These are phyloP conservation scores for Soucietia sequanensis DNA, from an alignment of 805 yeast genomes.

Conservation along the genomic window DNA sequence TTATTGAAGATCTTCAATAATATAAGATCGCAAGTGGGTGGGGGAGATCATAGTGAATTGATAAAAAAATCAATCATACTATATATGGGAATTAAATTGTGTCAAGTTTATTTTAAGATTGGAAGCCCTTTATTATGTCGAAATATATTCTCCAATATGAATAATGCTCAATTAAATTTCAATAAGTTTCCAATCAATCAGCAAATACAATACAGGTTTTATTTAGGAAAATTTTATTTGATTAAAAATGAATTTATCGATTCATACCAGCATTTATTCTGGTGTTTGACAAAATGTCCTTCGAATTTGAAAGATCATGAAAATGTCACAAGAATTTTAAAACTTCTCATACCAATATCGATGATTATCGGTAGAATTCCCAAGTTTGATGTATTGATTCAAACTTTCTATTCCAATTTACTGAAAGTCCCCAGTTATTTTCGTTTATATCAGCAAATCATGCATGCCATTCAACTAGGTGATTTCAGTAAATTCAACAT, in stretches of 20 bases:
- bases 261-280: conserved; percentile 50
- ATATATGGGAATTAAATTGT: conserved; percentile 52
- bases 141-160: conserved; percentile 61
- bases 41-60: conserved; percentile 33
- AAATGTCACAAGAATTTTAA: conserved; percentile 44
- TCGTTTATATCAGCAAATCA: conserved; percentile 36
- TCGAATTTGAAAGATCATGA: conserved; percentile 16
- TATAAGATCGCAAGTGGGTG: conserved; percentile 48
- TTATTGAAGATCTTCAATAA: conserved; percentile 60
- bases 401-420: conserved; percentile 4
- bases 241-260: conserved; percentile 50
- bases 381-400: conserved; percentile 15
- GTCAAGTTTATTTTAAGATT: conserved; percentile 55
- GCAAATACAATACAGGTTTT: conserved; percentile 51
- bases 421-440: conserved; percentile 16
- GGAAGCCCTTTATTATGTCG: conserved; percentile 58
- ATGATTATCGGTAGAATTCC: conserved; percentile 57
- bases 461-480: conserved; percentile 41
- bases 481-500: conserved; percentile 34
- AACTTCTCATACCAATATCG: conserved; percentile 51
- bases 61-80: conserved; percentile 50
- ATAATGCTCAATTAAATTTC: conserved; percentile 46
- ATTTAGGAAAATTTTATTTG: conserved; percentile 53
- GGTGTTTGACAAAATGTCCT: conserved; percentile 47
- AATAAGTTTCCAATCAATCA: conserved; percentile 41